Evolutionary conservation across 108 stramenopile species (phyloP), one percentile per base, ranked within the genome.

Genomic region (Craspedostauros australis): DNA sequence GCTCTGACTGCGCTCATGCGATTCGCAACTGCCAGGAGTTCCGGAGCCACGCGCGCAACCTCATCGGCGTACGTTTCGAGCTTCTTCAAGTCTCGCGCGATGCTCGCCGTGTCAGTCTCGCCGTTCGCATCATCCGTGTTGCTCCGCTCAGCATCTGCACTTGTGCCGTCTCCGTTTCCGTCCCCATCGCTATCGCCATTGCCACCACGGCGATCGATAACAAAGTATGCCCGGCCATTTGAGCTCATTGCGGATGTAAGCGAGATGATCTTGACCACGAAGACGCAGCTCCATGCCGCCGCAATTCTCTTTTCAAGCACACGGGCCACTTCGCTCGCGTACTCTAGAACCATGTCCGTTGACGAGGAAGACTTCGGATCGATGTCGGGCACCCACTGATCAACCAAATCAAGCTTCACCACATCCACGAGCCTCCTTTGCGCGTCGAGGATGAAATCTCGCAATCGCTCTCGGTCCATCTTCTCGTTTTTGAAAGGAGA

Each of bases 391-490:
- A 73, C 50, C 76, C 69, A 75, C 22, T 52, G 15, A 66, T 85
- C 69, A 40, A 87, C 77, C 31, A 68, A 60, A 27, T 86, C 82
- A 11, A 91, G 72, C 19, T 83, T 85, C 12, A 84, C 81, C 15
- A 84, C 68, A n/a, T 53, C 60, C 42, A 70, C 40, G 0, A 91
- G 67, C 4, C 73, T 70, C 18, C 64, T 53, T 39, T 84, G 77
- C 2, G 67, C 77, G 3, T 66, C 50, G 7, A 39, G 16, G 18
- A 91, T 38, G 37, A 87, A 79, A 1, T 60, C 41, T 11, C 71
- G 74, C 18, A 80, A 23, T 0, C 21, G 14, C 2, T 16, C 50
- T 48, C 73, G 27, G 22, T 51, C 57, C 27, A 38, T 34, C 6
- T 18, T 20, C 21, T 84, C 83, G 16, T 43, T 14, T 15, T 47